Evolutionary conservation across 2,329 filamentous ascomycete genomes (phyloP).

Genomic region (Ceratocystis variospora): DNA sequence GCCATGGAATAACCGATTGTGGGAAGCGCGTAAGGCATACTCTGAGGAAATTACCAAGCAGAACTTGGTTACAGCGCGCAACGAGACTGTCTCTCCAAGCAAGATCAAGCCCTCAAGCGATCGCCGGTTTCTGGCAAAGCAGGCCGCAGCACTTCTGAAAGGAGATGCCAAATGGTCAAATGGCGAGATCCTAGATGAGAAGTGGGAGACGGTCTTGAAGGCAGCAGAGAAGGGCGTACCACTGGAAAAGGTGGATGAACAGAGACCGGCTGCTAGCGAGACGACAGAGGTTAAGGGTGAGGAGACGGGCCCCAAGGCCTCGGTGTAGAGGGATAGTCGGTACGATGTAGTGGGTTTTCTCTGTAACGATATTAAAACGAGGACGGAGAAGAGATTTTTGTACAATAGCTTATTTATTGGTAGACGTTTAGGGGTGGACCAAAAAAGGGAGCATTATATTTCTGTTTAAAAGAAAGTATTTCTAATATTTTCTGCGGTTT

Average conservation of each 20-base stretch:
- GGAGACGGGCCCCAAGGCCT: background rate
- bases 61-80: conserved; percentile 20
- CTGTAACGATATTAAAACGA: conserved; percentile 13
- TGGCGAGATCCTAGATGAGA: conserved; percentile 32
- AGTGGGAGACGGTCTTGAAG: conserved; percentile 30
- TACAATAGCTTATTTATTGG: conserved; percentile 21
- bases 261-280: background rate
- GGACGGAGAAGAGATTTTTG: conserved; percentile 18
- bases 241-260: conserved; percentile 23
- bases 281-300: background rate
- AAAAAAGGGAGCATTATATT: background rate
- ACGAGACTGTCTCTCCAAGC: conserved; percentile 11
- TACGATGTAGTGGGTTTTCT: background rate
- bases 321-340: conserved; percentile 7
- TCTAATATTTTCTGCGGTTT: background rate
- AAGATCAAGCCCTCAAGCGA: conserved; percentile 29
- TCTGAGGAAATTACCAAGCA: conserved; percentile 27
- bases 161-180: conserved; percentile 49
- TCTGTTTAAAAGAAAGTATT: background rate
- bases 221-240: conserved; percentile 21
- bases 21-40: conserved; percentile 38
- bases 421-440: background rate
- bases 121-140: conserved; percentile 36
- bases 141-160: conserved; percentile 49
- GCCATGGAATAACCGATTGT: conserved; percentile 51